Base-by-base conservation (phyloP, 2,329 filamentous ascomycete genomes). In the Alternaria infectoria region DNA sequence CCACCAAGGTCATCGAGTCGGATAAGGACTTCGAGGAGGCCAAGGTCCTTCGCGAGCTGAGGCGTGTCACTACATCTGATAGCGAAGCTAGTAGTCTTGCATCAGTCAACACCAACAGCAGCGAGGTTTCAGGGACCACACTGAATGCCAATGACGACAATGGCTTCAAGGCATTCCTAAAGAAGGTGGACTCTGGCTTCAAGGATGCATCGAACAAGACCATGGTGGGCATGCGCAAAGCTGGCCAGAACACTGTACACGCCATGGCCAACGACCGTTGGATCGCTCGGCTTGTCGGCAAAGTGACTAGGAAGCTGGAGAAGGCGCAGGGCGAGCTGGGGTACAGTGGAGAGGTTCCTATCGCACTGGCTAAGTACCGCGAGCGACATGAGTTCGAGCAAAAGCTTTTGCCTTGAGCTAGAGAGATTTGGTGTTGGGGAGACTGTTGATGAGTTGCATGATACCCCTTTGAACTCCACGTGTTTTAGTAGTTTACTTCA, bases 1-100 rank as follows among this genome's bases (percentile, higher is more conserved):
- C 85, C 0, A 86, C 82, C n/a, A 87, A 87, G 65, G 80, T 87
- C 40, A 84, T 86, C 49, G 85, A 87, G 67, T 75, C 83, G 25
- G 84, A 86, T 67, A 85, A 83, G 61, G 81, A 81, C 19, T 75
- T 79, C 25, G 80, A 82, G 55, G 79, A 80, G 30, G 71, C 72
- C n/a, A 71, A 71, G 17, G 65, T 76, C 17, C 58, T 66, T 52
- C 73, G 71, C 8, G 69, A 75, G 62, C 30, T 76, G 70, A 68
- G 75, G 64, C 60, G 76, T 66, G 46, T 77, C 71, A 61, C 70
- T 55, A 64, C 68, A 32, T 69, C 73, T 30, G 69, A 71, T 36
- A 72, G 60, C 45, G 70, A 74, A 17, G 65, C 65, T 11, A 70
- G 71, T 26, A 74, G 69, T 55, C 52, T 70, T 45, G 68, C 67